Base-by-base conservation (phyloP, 164 flowering plant species). In the Umbilicus rupestris region DNA sequence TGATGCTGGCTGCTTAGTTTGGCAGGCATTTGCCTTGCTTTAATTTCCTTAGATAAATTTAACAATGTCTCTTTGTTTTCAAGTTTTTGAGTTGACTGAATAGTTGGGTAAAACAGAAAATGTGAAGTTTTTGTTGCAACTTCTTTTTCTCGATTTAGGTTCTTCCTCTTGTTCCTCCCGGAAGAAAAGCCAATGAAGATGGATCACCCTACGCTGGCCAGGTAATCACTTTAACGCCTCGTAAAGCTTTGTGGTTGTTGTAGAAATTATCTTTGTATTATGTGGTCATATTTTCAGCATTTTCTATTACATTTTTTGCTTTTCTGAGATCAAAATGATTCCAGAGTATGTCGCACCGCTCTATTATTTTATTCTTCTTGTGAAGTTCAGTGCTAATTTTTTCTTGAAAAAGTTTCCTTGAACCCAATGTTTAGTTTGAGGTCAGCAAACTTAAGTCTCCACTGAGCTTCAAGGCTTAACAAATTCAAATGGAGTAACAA, bases 81-180 rank as follows among this genome's bases (percentile, higher is more conserved):
- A n/a, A n/a, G n/a, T 46, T 26, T 55, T 55, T 55, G 60, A 55
- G n/a, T 26, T 26, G 5, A 55, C 45, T 35, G 39, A 19, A 35
- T 15, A 7, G 22, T 62, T 7, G 2, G 39, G 14, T 15, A 20
- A 24, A 47, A 37, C 5, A 14, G 62, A 28, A 63, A 45, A 45
- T 41, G 29, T 65, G 47, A 39, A 30, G 7, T 65, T 26, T 20
- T 44, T 24, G 24, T 20, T 16, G 47, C 28, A 37, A 37, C 33
- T n/a, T 66, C 24, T 50, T 22, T 30, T 35, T 68, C 1, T 31
- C 9, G 69, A 12, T 70, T 74, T 82, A 94, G 97, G 96, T 94
- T 76, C 96, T 91, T 71, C 96, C 99, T 60, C 96, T 91, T 70
- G 97, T 87, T 65, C 99, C 99, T 20, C 99, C 97, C 0, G 97